Conservation (phyloP, 2,329 filamentous ascomycete genomes). For the Scedosporium apiospermum region DNA sequence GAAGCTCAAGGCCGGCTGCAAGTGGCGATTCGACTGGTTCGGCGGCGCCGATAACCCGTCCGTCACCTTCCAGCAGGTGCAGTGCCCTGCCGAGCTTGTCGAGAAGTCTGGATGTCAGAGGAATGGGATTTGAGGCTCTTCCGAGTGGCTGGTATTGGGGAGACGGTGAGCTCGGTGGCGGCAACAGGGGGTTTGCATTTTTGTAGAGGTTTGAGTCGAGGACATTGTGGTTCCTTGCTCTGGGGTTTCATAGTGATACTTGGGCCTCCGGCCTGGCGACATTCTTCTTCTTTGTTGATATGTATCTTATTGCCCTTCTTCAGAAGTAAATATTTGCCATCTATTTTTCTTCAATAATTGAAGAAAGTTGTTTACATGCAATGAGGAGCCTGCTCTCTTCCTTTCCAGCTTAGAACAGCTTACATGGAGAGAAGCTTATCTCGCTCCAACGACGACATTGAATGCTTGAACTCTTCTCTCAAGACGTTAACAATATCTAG, state of each 20-base stretch:
- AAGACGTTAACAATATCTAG: too few relatives aligned
- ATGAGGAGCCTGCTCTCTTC: neutral
- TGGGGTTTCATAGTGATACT: neutral
- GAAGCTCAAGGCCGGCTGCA: slow-evolving; percentile 45
- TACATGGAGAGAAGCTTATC: too few relatives aligned
- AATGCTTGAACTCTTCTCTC: too few relatives aligned
- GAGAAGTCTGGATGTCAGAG: slow-evolving; percentile 24
- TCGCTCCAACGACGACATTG: neutral
- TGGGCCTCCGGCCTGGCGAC: neutral
- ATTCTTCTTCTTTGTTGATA: neutral
- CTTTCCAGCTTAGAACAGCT: too few relatives aligned
- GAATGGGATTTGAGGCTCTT: neutral
- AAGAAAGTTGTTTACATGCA: neutral
- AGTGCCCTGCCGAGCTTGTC: slow-evolving; percentile 41
- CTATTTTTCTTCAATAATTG: too few relatives aligned
- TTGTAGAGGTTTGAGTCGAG: neutral
- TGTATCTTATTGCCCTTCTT: neutral
- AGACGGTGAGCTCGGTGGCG: too few relatives aligned
- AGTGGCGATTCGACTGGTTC: slow-evolving; percentile 59
- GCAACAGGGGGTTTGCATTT: neutral
- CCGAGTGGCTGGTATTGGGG: neutral
- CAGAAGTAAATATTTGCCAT: neutral
- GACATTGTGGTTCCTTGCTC: neutral
- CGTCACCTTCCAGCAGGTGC: slow-evolving; percentile 45
- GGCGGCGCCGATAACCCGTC: slow-evolving; percentile 45